Percentiles rank a stretch among this genome's conserved stretches.
Evolutionary conservation across 164 flowering plant genomes (phyloP).

Genomic region (Annona cherimola): DNA sequence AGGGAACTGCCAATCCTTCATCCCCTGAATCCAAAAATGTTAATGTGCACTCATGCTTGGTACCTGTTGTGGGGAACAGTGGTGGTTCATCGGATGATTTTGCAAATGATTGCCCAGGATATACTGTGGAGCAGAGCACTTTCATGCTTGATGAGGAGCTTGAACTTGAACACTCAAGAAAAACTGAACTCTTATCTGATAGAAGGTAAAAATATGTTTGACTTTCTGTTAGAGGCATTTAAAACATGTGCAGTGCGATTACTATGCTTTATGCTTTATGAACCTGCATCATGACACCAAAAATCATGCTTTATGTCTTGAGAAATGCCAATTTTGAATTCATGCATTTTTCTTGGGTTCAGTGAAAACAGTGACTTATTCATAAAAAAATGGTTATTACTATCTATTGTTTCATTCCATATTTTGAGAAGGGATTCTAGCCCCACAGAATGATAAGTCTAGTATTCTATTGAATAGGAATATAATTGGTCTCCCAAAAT

Average conservation of each 20-base stretch:
- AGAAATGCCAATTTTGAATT: too few species aligned
- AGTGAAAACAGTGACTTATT: too few species aligned
- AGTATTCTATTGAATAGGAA: too few species aligned
- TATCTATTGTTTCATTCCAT: too few species aligned
- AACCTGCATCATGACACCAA: neutral
- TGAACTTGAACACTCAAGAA: conserved; percentile 51
- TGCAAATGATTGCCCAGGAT: conserved; percentile 19
- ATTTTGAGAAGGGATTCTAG: too few species aligned
- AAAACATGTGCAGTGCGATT: neutral
- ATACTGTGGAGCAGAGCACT: conserved; percentile 32
- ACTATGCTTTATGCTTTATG: neutral
- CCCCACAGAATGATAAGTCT: too few species aligned
- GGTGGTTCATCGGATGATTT: conserved; percentile 45
- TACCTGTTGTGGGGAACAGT: conserved; percentile 11
- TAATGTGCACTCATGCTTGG: conserved; percentile 12
- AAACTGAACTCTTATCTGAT: conserved; percentile 25
- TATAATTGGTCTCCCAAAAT: too few species aligned
- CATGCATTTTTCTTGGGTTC: too few species aligned
- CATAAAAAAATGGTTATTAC: too few species aligned
- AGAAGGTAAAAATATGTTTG: conserved; percentile 39
- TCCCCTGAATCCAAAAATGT: conserved; percentile 16
- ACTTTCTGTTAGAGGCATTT: neutral
- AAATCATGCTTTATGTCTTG: neutral
- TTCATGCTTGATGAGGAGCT: conserved; percentile 93
- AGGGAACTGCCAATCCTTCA: conserved; percentile 14